These are phyloP conservation scores for Micromonas commoda DNA, from an alignment of 139 green algal species.

Conservation along the genomic window DNA sequence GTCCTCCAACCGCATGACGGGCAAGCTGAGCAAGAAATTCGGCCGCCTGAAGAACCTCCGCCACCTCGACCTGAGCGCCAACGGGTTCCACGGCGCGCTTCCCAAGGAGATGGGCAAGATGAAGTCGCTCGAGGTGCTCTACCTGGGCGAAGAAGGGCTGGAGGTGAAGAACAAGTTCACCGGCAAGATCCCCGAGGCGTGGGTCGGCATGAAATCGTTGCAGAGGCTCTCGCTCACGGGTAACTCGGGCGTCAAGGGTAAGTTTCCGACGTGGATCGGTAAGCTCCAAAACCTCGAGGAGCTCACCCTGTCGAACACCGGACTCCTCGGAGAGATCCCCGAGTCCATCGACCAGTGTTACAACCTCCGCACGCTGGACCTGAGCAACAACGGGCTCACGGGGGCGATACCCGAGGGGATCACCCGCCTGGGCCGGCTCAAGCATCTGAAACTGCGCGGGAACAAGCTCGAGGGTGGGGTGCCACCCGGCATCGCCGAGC, in stretches of 20 bases:
- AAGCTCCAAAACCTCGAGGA: not conserved
- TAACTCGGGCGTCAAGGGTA: not conserved
- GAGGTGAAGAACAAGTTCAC: constrained; percentile 10
- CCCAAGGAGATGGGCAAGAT: constrained; percentile 4
- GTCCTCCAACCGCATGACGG: not conserved
- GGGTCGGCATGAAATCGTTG: constrained; percentile 1
- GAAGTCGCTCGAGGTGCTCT: constrained; percentile 16
- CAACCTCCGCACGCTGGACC: not conserved
- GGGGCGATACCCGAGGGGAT: not conserved
- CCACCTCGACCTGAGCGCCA: constrained; percentile 18
- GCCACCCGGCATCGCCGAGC: not conserved
- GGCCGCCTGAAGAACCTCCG: not conserved
- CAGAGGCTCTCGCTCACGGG: constrained; percentile 9
- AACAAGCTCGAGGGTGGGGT: constrained; percentile 1
- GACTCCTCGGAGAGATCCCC: not conserved
- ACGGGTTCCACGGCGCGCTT: constrained; percentile 4
- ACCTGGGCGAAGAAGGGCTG: constrained; percentile 2
- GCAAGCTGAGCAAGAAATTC: not conserved
- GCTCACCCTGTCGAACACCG: not conserved
- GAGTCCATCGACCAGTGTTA: constrained; percentile 5
- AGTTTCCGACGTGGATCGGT: not conserved
- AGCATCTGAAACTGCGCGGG: not conserved
- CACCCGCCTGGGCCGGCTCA: not conserved
- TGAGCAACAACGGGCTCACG: not conserved
- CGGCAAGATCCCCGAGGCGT: constrained; percentile 5